Evolutionary conservation across 495 filamentous ascomycete species (phyloP).

Genomic region (Lasiosphaeria ovina): DNA sequence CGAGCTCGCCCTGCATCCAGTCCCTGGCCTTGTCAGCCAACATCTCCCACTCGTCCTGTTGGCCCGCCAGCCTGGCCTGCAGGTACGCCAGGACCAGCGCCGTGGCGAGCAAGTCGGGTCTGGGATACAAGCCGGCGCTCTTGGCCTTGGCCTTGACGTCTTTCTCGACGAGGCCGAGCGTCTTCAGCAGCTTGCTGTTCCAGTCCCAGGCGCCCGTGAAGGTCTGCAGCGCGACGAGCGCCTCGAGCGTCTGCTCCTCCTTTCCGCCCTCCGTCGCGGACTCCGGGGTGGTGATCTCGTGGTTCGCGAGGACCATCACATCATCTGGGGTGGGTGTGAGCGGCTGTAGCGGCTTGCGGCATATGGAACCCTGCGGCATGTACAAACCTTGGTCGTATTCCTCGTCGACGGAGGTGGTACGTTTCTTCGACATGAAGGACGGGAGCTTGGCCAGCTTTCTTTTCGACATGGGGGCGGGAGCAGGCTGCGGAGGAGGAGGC

Average conservation of each 20-base stretch:
- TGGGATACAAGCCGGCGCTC: not conserved
- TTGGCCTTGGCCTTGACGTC: not conserved
- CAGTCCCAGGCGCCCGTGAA: constrained; percentile 52
- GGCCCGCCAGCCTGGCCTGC: constrained; percentile 35
- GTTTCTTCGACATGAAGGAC: too few species aligned
- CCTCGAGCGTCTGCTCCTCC: constrained; percentile 14
- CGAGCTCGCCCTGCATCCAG: constrained; percentile 33
- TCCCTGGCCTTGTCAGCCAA: constrained; percentile 47
- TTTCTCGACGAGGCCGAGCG: constrained; percentile 27
- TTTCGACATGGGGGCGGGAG: too few species aligned
- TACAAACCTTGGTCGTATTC: too few species aligned
- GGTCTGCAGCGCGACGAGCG: constrained; percentile 46
- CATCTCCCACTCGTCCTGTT: constrained; percentile 56
- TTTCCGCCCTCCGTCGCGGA: not conserved
- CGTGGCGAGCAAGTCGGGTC: constrained; percentile 39
- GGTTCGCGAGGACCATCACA: too few species aligned
- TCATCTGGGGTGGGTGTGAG: too few species aligned
- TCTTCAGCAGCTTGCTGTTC: constrained; percentile 7
- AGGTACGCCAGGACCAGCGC: constrained; percentile 50
- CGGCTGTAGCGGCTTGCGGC: too few species aligned
- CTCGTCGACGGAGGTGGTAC: too few species aligned
- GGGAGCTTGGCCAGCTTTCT: too few species aligned
- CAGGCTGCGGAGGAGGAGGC: too few species aligned
- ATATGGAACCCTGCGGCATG: too few species aligned
- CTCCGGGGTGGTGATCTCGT: not conserved